Evolutionary conservation across 345 rosid species (phyloP).

Genomic region (Syzygium aqueum): DNA sequence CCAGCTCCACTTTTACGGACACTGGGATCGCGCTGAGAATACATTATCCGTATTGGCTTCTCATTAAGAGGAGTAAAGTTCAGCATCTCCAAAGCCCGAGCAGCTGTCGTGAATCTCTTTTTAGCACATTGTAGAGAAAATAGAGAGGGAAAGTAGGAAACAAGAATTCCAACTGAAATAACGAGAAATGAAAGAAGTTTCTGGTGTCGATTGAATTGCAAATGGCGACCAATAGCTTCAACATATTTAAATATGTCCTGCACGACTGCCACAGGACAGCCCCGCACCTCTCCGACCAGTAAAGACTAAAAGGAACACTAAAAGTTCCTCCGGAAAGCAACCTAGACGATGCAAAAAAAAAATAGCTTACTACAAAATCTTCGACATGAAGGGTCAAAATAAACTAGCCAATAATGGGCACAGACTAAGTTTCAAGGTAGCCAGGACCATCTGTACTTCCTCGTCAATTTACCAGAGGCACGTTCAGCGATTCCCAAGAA

Average conservation of each 20-base stretch:
- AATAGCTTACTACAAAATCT: neutral
- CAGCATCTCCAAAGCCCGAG: conserved; percentile 69
- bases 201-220: neutral
- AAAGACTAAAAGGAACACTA: neutral
- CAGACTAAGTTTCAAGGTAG: neutral
- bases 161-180: neutral
- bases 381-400: neutral
- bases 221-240: neutral
- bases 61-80: conserved; percentile 77
- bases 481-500: neutral
- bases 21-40: conserved; percentile 75
- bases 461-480: neutral
- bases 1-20: conserved; percentile 89
- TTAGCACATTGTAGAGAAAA: neutral
- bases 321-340: neutral
- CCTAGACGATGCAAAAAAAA: neutral
- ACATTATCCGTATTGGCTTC: conserved; percentile 72
- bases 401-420: neutral
- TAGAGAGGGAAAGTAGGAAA: neutral
- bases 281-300: neutral
- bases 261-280: neutral
- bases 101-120: conserved; percentile 33
- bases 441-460: neutral
- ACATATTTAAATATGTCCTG: neutral
- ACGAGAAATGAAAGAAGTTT: neutral